phyloP scores from a whole-genome alignment of 768 basidiomycete species.

The Crassisporium funariophilum region DNA sequence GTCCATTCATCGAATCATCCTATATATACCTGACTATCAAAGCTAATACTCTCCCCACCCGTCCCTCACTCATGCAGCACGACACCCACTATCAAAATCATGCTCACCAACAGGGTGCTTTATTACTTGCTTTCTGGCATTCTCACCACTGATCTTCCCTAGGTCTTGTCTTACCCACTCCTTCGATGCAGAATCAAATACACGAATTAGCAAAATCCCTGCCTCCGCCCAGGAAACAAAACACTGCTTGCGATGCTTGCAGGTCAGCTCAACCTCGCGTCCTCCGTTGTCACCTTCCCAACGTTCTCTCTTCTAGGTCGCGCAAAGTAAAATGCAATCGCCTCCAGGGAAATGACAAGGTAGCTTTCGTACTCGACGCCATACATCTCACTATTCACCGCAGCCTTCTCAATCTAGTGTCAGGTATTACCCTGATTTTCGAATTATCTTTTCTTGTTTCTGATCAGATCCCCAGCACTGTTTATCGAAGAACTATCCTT shows the following conservation, averaged over 20 bases:
- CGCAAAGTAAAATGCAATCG: conserved; percentile 91
- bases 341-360: conserved; percentile 82
- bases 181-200: conserved; percentile 77
- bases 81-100: conserved; percentile 29
- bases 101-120: conserved; percentile 38
- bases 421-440: conserved; percentile 48
- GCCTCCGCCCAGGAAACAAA: conserved; percentile 88
- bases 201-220: conserved; percentile 80
- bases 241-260: conserved; percentile 93
- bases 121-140: conserved; percentile 12
- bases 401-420: conserved; percentile 44
- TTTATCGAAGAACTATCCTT: conserved; percentile 83
- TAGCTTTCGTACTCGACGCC: conserved; percentile 29
- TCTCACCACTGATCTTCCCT: conserved; percentile 17
- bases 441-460: conserved; percentile 9
- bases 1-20: conserved; percentile 24
- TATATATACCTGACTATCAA: conserved; percentile 37
- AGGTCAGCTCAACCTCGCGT: conserved; percentile 46
- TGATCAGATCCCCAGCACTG: conserved; percentile 63
- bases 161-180: conserved; percentile 67
- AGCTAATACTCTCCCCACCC: conserved; percentile 20
- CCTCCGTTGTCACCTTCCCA: conserved; percentile 10
- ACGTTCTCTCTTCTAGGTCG: conserved; percentile 46
- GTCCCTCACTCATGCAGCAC: conserved; percentile 35
- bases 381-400: conserved; percentile 8